These are phyloP conservation scores for Neonectria ditissima DNA, from an alignment of 2,329 filamentous ascomycete genomes.

Conservation along the genomic window DNA sequence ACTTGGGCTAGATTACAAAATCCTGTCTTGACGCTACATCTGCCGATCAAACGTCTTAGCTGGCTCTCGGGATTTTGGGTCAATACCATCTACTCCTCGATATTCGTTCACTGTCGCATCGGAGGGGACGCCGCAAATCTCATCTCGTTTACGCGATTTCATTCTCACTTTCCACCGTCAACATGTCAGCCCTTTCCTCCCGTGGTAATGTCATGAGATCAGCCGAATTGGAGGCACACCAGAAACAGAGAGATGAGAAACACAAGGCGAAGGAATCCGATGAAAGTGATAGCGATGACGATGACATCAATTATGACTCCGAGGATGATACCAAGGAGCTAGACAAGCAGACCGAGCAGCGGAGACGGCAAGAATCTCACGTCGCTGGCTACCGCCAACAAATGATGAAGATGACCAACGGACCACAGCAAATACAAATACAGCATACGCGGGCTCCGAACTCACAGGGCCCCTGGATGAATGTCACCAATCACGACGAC, in stretches of 20 bases:
- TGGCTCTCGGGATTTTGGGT: no score
- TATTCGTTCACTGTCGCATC: no score
- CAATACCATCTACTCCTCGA: no score
- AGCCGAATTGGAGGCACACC: slow-evolving; percentile 30
- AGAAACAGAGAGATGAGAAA: slow-evolving; percentile 20
- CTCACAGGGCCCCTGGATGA: slow-evolving; percentile 15
- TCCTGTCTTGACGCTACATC: no score
- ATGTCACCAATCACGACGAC: slow-evolving; percentile 9
- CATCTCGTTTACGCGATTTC: background rate
- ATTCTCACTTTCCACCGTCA: slow-evolving; percentile 6
- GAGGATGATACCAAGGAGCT: slow-evolving; percentile 16
- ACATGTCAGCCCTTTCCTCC: slow-evolving; percentile 29
- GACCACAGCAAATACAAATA: slow-evolving; percentile 9
- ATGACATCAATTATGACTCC: slow-evolving; percentile 33
- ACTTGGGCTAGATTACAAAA: no score
- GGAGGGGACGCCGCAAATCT: background rate
- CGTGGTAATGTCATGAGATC: slow-evolving; percentile 33
- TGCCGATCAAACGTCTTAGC: no score
- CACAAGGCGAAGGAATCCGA: slow-evolving; percentile 9
- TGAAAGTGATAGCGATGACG: slow-evolving; percentile 26
- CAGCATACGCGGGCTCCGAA: slow-evolving; percentile 16
- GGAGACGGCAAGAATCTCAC: slow-evolving; percentile 32
- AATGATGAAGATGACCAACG: slow-evolving; percentile 36
- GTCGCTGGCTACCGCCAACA: slow-evolving; percentile 33
- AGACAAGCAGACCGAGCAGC: slow-evolving; percentile 24